A percentile compares a stretch with the other conserved stretches of the same genome.
Conservation (phyloP, 2,329 filamentous ascomycete species). For the Hymenoscyphus occultus region DNA sequence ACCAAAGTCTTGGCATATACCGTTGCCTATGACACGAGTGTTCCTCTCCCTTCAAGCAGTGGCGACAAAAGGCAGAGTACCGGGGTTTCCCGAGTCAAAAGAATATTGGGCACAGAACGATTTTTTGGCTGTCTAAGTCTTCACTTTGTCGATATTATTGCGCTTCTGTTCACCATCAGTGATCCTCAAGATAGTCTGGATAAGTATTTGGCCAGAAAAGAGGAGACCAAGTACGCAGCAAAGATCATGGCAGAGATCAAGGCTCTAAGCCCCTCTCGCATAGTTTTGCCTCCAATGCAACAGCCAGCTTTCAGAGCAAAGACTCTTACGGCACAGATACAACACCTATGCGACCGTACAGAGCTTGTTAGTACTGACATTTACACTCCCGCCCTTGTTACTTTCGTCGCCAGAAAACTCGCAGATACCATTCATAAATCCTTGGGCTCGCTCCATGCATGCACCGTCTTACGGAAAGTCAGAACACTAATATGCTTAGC, state of each 20-base stretch:
- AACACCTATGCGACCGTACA: slow-evolving; percentile 72
- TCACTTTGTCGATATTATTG: slow-evolving; percentile 75
- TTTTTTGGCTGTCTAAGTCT: slow-evolving; percentile 63
- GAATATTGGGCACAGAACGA: slow-evolving; percentile 62
- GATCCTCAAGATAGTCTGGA: slow-evolving; percentile 75
- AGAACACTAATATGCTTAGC: slow-evolving; percentile 77
- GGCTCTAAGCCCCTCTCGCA: slow-evolving; percentile 61
- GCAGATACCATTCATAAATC: slow-evolving; percentile 79
- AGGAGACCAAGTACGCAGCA: slow-evolving; percentile 57
- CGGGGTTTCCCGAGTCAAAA: slow-evolving; percentile 66
- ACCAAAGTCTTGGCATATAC: slow-evolving; percentile 79
- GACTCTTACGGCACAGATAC: slow-evolving; percentile 71
- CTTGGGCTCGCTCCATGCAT: slow-evolving; percentile 81
- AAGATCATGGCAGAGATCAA: slow-evolving; percentile 68
- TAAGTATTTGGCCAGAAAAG: slow-evolving; percentile 59
- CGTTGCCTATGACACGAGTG: slow-evolving; percentile 69
- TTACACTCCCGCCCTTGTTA: slow-evolving; percentile 74
- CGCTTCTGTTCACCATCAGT: slow-evolving; percentile 71
- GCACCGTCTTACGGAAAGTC: slow-evolving; percentile 81
- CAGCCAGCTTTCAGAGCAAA: slow-evolving; percentile 84
- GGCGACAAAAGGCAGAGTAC: slow-evolving; percentile 45
- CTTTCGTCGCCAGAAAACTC: slow-evolving; percentile 71
- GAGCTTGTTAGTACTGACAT: slow-evolving; percentile 61
- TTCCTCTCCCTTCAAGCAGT: slow-evolving; percentile 39
- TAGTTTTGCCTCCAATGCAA: slow-evolving; percentile 69